phyloP scores from a whole-genome alignment of 768 basidiomycete species.

The Lactarius hengduanensis region DNA sequence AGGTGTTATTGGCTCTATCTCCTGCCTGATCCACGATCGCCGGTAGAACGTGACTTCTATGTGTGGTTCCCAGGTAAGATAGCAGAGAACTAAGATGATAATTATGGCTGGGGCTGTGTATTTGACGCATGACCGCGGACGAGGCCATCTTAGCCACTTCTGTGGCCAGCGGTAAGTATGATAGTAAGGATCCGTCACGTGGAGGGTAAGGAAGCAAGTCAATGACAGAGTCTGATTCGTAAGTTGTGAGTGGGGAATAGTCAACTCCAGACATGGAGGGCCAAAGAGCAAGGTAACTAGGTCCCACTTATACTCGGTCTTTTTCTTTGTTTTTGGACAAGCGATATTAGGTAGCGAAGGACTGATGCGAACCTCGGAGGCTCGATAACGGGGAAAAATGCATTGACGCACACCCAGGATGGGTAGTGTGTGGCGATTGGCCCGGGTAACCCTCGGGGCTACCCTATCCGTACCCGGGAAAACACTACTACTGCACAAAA shows the following conservation, averaged over 20 bases:
- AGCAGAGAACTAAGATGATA: constrained; percentile 25
- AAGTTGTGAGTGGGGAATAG: constrained; percentile 11
- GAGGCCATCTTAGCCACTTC: not conserved
- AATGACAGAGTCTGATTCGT: not conserved
- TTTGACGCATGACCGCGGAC: constrained; percentile 14
- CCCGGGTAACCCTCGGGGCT: too few relatives aligned
- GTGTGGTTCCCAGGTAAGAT: constrained; percentile 66
- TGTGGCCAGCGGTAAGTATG: constrained; percentile 1
- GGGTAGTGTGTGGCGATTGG: too few relatives aligned
- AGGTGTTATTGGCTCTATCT: constrained; percentile 64
- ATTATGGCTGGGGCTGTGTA: constrained; percentile 29
- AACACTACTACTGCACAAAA: too few relatives aligned
- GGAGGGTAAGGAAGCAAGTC: constrained; percentile 16
- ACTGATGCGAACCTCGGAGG: too few relatives aligned
- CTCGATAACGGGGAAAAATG: too few relatives aligned
- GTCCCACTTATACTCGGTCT: too few relatives aligned
- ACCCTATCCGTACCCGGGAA: too few relatives aligned
- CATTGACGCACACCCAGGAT: too few relatives aligned
- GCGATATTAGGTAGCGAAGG: too few relatives aligned
- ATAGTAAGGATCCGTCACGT: not conserved
- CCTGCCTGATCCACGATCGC: constrained; percentile 68
- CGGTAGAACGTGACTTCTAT: constrained; percentile 81
- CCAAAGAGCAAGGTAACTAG: not conserved
- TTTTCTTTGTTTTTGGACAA: too few relatives aligned
- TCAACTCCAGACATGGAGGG: constrained; percentile 1